Evolutionary conservation across 768 basidiomycete genomes (phyloP).

Genomic region (Suillus spraguei): DNA sequence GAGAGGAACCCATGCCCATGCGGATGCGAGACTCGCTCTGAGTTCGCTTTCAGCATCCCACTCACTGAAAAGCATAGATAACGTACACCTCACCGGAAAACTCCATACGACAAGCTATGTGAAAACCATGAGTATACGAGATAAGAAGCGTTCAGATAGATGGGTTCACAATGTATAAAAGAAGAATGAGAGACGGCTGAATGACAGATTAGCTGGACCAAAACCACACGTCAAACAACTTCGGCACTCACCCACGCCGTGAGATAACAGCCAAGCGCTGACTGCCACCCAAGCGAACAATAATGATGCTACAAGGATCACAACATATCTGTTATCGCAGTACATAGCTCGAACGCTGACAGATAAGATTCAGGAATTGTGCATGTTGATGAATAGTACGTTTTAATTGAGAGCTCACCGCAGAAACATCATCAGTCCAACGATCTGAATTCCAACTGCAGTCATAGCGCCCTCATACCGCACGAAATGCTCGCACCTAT

Average conservation of each 20-base stretch:
- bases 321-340: slow-evolving; percentile 8
- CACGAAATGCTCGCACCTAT: slow-evolving; percentile 48
- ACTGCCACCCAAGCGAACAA: slow-evolving; percentile 46
- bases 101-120: slow-evolving; percentile 45
- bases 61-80: background rate
- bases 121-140: background rate
- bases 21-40: slow-evolving; percentile 30
- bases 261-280: slow-evolving; percentile 56
- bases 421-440: slow-evolving; percentile 47
- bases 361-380: background rate
- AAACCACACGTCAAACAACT: background rate
- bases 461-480: slow-evolving; percentile 53
- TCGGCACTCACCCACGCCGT: slow-evolving; percentile 48
- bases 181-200: slow-evolving; percentile 19
- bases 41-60: background rate
- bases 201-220: slow-evolving; percentile 5
- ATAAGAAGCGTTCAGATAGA: slow-evolving; percentile 26
- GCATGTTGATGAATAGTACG: background rate
- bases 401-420: slow-evolving; percentile 32
- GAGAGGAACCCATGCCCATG: slow-evolving; percentile 45
- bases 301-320: slow-evolving; percentile 27
- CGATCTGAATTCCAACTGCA: slow-evolving; percentile 39
- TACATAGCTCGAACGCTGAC: slow-evolving; percentile 25
- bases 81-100: slow-evolving; percentile 29
- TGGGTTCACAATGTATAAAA: slow-evolving; percentile 15